phyloP scores from a whole-genome alignment of 2,329 filamentous ascomycete genomes.

The Fusarium sp. region DNA sequence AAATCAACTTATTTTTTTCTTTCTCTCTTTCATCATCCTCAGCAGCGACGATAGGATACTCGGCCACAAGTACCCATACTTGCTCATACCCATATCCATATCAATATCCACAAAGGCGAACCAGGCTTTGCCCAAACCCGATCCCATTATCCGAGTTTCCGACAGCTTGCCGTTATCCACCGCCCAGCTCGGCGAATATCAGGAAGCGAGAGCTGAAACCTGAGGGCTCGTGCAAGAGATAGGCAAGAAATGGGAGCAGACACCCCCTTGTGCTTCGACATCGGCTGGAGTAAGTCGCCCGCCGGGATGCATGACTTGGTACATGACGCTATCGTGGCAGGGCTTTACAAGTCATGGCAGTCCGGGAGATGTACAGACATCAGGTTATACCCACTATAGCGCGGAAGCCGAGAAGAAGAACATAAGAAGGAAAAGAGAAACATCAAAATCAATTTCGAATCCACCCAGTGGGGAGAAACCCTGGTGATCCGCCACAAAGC shows the following conservation, averaged over 20 bases:
- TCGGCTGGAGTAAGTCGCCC: conserved; percentile 9
- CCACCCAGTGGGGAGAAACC: conserved; percentile 13
- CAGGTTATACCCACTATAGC: conserved; percentile 1
- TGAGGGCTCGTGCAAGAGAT: conserved; percentile 1
- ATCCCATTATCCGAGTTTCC: conserved; percentile 18
- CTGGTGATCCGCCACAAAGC: conserved; percentile 31
- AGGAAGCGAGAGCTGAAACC: conserved; percentile 33
- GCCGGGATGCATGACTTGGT: conserved; percentile 14
- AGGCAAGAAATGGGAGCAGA: conserved; percentile 2
- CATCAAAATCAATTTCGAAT: conserved; percentile 1
- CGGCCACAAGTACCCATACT: neutral
- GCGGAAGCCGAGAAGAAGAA: conserved; percentile 6
- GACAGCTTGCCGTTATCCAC: conserved; percentile 6
- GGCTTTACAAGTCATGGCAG: conserved; percentile 14
- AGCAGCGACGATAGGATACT: neutral
- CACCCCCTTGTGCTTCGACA: neutral
- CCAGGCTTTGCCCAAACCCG: neutral
- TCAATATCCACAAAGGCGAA: neutral
- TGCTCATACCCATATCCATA: neutral
- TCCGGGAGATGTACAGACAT: neutral
- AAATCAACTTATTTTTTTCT: neutral
- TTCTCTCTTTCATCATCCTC: neutral
- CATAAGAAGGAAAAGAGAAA: neutral
- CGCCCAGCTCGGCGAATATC: conserved; percentile 1
- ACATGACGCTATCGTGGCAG: neutral